Evolutionary conservation across 2,329 filamentous ascomycete genomes (phyloP).

Genomic region (Lecanoromycetidae sp.): DNA sequence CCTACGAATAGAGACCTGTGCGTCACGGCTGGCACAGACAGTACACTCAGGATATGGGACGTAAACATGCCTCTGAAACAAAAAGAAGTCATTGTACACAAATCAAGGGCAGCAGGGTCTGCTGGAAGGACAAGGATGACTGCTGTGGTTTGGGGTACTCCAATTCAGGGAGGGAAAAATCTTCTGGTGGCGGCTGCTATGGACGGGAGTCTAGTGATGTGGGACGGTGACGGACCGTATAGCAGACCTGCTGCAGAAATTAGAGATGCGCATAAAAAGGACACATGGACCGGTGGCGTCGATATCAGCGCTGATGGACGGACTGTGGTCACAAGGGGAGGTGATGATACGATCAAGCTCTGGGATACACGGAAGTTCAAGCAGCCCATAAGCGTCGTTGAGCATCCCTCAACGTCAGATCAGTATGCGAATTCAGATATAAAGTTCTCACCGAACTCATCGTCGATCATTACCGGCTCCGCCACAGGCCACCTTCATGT

Average conservation of each 20-base stretch:
- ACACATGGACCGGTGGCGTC: slow-evolving; percentile 84
- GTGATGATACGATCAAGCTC: slow-evolving; percentile 84
- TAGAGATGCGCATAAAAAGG: slow-evolving; percentile 63
- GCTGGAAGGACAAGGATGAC: slow-evolving; percentile 92
- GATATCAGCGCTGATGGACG: slow-evolving; percentile 85
- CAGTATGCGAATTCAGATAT: slow-evolving; percentile 80
- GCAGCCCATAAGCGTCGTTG: slow-evolving; percentile 64
- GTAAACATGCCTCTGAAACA: slow-evolving; percentile 81
- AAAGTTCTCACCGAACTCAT: slow-evolving; percentile 71
- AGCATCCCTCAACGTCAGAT: slow-evolving; percentile 69
- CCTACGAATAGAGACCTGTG: slow-evolving; percentile 74
- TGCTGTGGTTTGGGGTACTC: slow-evolving; percentile 71
- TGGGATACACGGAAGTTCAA: slow-evolving; percentile 98
- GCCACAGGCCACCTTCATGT: slow-evolving; percentile 78
- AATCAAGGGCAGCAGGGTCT: slow-evolving; percentile 75
- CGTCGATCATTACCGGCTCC: slow-evolving; percentile 81
- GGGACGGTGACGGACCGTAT: slow-evolving; percentile 78
- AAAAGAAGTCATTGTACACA: slow-evolving; percentile 90
- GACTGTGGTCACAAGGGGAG: slow-evolving; percentile 79
- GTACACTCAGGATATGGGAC: slow-evolving; percentile 93
- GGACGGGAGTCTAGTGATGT: slow-evolving; percentile 86
- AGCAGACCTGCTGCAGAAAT: slow-evolving; percentile 72
- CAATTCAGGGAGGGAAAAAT: slow-evolving; percentile 63
- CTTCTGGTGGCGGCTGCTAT: slow-evolving; percentile 71
- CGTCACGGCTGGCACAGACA: slow-evolving; percentile 86